These are phyloP conservation scores for Stromatinia cepivora DNA, from an alignment of 2,329 filamentous ascomycete species.

Conservation along the genomic window DNA sequence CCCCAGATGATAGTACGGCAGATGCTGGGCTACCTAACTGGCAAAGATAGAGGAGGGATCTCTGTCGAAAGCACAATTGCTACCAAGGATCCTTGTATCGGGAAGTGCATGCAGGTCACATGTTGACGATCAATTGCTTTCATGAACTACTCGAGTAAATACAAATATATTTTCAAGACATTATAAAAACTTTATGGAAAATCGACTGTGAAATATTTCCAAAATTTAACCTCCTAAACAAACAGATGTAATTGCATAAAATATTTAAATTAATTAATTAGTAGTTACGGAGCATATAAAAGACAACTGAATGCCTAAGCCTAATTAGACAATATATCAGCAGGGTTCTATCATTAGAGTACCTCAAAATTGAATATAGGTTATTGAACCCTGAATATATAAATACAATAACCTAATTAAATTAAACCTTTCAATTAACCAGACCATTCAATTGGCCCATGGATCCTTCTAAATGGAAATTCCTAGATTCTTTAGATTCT, in stretches of 20 bases:
- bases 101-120: conserved; percentile 23
- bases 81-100: conserved; percentile 4
- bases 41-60: not conserved
- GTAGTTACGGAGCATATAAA: too few relatives aligned
- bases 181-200: not conserved
- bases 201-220: not conserved
- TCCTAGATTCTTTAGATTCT: conserved; percentile 7
- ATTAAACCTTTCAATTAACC: too few relatives aligned
- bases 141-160: not conserved
- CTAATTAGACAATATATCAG: too few relatives aligned
- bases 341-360: too few relatives aligned
- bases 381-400: too few relatives aligned
- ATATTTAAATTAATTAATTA: not conserved
- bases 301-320: too few relatives aligned
- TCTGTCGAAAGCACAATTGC: not conserved
- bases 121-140: conserved; percentile 10
- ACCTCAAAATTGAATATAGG: too few relatives aligned
- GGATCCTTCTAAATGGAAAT: too few relatives aligned
- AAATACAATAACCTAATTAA: too few relatives aligned
- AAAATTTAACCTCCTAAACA: not conserved
- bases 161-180: not conserved
- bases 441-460: too few relatives aligned
- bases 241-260: not conserved
- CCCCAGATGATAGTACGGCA: conserved; percentile 16
- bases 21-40: conserved; percentile 17